These are phyloP conservation scores for Monascus ruber DNA, from an alignment of 2,329 filamentous ascomycete genomes.

Conservation along the genomic window DNA sequence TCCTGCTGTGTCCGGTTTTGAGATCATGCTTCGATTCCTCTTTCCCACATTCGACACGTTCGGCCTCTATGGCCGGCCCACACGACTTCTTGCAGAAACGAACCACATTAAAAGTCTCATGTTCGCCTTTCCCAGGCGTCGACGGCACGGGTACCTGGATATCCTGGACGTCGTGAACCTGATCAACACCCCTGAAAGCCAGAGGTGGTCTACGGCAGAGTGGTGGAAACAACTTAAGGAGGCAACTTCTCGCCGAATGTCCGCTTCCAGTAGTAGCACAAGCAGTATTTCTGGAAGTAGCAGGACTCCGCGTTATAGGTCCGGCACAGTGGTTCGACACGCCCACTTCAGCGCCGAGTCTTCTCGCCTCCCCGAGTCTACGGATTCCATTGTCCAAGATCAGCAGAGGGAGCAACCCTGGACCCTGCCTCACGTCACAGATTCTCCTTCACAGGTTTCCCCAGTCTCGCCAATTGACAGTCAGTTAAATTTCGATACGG, in stretches of 20 bases:
- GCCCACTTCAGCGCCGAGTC: conserved; percentile 9
- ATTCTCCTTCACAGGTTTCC: conserved; percentile 15
- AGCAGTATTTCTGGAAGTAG: conserved; percentile 46
- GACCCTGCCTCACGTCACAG: neutral
- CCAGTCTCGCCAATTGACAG: conserved; percentile 28
- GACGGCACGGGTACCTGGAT: conserved; percentile 82
- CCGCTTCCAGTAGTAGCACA: conserved; percentile 28
- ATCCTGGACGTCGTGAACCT: conserved; percentile 71
- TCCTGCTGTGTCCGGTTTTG: conserved; percentile 85
- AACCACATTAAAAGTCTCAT: conserved; percentile 82
- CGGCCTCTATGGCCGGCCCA: conserved; percentile 78
- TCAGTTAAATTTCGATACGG: conserved; percentile 13
- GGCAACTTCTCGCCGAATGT: conserved; percentile 50
- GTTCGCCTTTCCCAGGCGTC: conserved; percentile 92
- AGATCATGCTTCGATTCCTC: conserved; percentile 85
- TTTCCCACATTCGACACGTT: conserved; percentile 94
- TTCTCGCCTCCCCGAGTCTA: conserved; percentile 23
- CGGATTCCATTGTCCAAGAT: conserved; percentile 23
- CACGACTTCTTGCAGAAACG: conserved; percentile 73
- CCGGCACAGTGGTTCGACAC: conserved; percentile 1
- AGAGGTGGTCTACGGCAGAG: conserved; percentile 69
- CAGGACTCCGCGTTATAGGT: neutral
- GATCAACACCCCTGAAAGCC: conserved; percentile 66
- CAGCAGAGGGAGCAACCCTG: conserved; percentile 11
- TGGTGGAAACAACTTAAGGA: conserved; percentile 89